Conservation (phyloP, 345 rosid genomes). For the Brassica incana region DNA sequence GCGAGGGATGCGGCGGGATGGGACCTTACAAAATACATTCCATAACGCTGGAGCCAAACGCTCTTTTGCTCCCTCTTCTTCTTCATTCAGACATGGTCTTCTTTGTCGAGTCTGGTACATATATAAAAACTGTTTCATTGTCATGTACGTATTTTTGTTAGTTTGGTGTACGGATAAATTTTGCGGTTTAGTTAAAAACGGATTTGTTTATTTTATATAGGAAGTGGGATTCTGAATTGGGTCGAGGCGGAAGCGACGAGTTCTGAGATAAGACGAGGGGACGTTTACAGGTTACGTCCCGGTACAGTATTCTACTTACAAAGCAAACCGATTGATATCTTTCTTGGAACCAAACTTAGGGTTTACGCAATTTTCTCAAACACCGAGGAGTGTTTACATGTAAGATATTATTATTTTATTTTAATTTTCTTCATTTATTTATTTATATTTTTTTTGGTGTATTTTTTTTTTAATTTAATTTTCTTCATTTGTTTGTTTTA, state of each 20-base stretch:
- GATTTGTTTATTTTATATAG: conserved; percentile 15
- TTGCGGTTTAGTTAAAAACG: neutral
- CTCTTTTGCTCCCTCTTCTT: conserved; percentile 81
- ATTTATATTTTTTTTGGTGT: neutral
- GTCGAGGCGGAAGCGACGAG: conserved; percentile 49
- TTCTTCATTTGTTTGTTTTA: no score
- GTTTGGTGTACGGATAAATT: neutral
- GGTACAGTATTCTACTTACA: conserved; percentile 73
- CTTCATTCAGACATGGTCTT: conserved; percentile 84
- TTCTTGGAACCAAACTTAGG: conserved; percentile 57
- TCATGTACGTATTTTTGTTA: neutral
- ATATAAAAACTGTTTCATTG: neutral
- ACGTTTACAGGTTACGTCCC: conserved; percentile 57
- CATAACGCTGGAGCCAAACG: conserved; percentile 73
- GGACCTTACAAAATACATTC: conserved; percentile 66
- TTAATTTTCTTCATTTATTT: no score
- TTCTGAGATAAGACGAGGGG: conserved; percentile 58
- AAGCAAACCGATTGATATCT: conserved; percentile 49
- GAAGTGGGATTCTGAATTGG: conserved; percentile 66
- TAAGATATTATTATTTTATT: conserved; percentile 24
- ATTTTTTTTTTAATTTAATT: neutral
- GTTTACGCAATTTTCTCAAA: conserved; percentile 66
- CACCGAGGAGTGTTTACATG: conserved; percentile 53
- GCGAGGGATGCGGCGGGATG: conserved; percentile 47
- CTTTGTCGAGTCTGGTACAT: conserved; percentile 71